Base-by-base conservation (phyloP, 2,329 filamentous ascomycete species). In the Ophiocordyceps australis region DNA sequence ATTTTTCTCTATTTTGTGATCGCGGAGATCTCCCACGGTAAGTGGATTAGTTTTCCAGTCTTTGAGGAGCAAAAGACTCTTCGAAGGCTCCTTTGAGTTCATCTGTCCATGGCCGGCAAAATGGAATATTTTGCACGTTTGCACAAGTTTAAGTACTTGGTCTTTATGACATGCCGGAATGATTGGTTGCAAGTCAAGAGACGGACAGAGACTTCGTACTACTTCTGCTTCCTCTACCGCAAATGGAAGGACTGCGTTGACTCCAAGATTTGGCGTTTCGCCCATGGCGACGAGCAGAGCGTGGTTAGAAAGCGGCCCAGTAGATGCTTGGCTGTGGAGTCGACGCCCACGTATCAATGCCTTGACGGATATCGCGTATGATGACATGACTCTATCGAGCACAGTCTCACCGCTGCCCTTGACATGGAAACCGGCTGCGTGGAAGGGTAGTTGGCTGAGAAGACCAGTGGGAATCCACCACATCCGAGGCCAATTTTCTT, bases 351-450 rank as follows among this genome's bases (percentile, higher is more conserved):
- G 7, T 10, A 28, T 3, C 5, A 28, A 5, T 2, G 45, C 31
- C 30, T 43, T 47, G 14, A 54, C 26, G 2, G 50, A 50, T 1
- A 41, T 35, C n/a, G 30, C 38, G 26, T 54, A 57, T 0, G 50
- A 54, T 4, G 51, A 57, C 3, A 54, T 38, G 4, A 46, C 49
- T 22, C 44, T 33, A 23, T 52, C 45, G 2, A 54, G 21, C 1
- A 44, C 43, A 0, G 42, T 44, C 9, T 43, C 29, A 1, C 17
- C 17, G 6, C 33, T 37, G 4, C 26, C 22, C 7, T 26, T 13
- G 2, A 18, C 9, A 26, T 53, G 44, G 17, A 35, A 26, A 9
- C 50, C 50, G 0, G 49, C 46, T 0, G 47, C 45, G 29, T 50
- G 46, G 7, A 51, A 22, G 7, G 46, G 47, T n/a, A 50, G 35